Conservation (phyloP, 495 filamentous ascomycete species). For the Patellaria atrata region DNA sequence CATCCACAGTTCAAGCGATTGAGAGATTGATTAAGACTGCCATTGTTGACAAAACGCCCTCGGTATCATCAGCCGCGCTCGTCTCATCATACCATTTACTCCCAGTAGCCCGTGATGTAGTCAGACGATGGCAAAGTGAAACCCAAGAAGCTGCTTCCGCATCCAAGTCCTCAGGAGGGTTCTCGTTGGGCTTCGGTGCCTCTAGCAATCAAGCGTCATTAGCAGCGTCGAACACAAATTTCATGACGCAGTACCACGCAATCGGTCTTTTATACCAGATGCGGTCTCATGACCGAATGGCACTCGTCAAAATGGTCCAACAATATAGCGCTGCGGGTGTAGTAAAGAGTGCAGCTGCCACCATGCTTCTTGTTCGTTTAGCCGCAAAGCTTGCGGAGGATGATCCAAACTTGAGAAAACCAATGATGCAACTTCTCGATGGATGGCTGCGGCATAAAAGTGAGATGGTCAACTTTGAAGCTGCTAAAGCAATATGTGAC, state of each 20-base stretch:
- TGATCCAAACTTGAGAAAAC: constrained; percentile 66
- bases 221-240: constrained; percentile 62
- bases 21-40: constrained; percentile 98
- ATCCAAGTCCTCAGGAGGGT: constrained; percentile 72
- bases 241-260: constrained; percentile 96
- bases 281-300: constrained; percentile 94
- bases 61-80: constrained; percentile 90
- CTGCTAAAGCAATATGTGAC: constrained; percentile 92
- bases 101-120: constrained; percentile 86
- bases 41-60: constrained; percentile 97
- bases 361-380: constrained; percentile 80
- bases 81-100: constrained; percentile 98
- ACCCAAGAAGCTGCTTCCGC: constrained; percentile 92
- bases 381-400: constrained; percentile 94
- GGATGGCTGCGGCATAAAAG: constrained; percentile 63
- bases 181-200: constrained; percentile 81
- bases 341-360: constrained; percentile 86
- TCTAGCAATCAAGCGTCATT: constrained; percentile 45
- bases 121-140: constrained; percentile 96
- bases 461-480: constrained; percentile 99
- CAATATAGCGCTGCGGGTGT: constrained; percentile 85
- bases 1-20: constrained; percentile 93
- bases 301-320: constrained; percentile 99
- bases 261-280: constrained; percentile 97
- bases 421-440: constrained; percentile 22